phyloP scores from a whole-genome alignment of 1,284 basidiomycete genomes.

The Papiliotrema laurentii region DNA sequence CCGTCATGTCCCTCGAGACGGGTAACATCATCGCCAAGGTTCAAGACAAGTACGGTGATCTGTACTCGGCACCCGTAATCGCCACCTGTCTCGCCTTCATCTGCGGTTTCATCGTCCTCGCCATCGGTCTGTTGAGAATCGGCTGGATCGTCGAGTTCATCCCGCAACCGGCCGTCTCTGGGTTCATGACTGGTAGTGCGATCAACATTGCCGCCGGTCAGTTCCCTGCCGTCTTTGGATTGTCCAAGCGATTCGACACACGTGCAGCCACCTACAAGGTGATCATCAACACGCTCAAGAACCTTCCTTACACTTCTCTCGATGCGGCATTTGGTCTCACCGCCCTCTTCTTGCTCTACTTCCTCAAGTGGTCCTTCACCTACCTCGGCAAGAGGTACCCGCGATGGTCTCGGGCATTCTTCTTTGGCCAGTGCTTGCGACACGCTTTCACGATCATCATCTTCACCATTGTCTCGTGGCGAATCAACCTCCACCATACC shows the following conservation, averaged over 20 bases:
- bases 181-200: constrained; percentile 76
- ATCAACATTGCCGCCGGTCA: constrained; percentile 82
- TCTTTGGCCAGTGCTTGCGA: constrained; percentile 78
- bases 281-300: constrained; percentile 90
- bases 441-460: constrained; percentile 84
- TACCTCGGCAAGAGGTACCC: constrained; percentile 64
- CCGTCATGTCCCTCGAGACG: constrained; percentile 89
- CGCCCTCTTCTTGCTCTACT: constrained; percentile 61
- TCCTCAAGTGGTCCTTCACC: constrained; percentile 64
- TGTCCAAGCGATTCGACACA: constrained; percentile 67
- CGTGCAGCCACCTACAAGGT: constrained; percentile 79
- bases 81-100: constrained; percentile 83
- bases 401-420: constrained; percentile 66
- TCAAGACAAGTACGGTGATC: constrained; percentile 46
- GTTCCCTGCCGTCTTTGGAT: constrained; percentile 79
- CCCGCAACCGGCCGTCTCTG: constrained; percentile 74
- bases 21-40: constrained; percentile 73
- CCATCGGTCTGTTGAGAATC: constrained; percentile 81
- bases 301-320: constrained; percentile 55
- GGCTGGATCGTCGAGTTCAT: constrained; percentile 96
- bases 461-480: constrained; percentile 77
- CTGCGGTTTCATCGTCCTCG: constrained; percentile 88
- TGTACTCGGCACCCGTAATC: constrained; percentile 67
- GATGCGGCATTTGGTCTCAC: constrained; percentile 89
- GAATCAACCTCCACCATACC: constrained; percentile 64